phyloP scores from a whole-genome alignment of 148 eudicot species.

The Drosera capensis region DNA sequence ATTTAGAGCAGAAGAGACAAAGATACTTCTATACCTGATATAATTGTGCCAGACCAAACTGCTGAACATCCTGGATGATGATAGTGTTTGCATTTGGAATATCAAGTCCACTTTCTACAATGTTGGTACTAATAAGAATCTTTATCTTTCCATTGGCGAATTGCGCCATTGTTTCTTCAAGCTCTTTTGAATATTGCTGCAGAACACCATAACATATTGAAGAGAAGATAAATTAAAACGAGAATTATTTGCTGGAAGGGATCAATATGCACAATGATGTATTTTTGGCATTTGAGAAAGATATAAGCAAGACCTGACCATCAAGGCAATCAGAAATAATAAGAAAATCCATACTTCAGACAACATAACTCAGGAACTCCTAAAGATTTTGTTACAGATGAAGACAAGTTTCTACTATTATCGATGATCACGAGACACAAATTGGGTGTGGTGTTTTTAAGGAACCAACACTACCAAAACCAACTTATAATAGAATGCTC shows the following conservation, averaged over 20 bases:
- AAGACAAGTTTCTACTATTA: too few relatives aligned
- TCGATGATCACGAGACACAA: too few relatives aligned
- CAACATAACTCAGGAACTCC: too few relatives aligned
- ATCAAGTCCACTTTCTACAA: constrained; percentile 95
- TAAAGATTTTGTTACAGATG: too few relatives aligned
- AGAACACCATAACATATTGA: constrained; percentile 8
- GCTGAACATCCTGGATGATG: constrained; percentile 86
- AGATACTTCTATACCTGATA: constrained; percentile 57
- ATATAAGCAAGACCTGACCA: not conserved
- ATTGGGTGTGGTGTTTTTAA: too few relatives aligned
- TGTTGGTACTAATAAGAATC: constrained; percentile 83
- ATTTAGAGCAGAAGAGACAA: not conserved
- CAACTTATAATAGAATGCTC: too few relatives aligned
- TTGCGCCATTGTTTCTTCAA: constrained; percentile 90
- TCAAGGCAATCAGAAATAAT: not conserved
- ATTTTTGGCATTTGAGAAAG: too few relatives aligned
- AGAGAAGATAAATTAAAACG: not conserved
- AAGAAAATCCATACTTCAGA: not conserved
- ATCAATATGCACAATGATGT: not conserved
- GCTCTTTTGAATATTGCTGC: constrained; percentile 95
- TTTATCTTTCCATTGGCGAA: constrained; percentile 56
- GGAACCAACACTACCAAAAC: too few relatives aligned
- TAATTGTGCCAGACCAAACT: constrained; percentile 91
- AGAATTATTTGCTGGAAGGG: not conserved
- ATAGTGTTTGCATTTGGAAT: constrained; percentile 98